Evolutionary conservation across 225 moss, liverwort and hornwort genomes (phyloP), one percentile per base, ranked within the genome.

Genomic region (Asterella californica): DNA sequence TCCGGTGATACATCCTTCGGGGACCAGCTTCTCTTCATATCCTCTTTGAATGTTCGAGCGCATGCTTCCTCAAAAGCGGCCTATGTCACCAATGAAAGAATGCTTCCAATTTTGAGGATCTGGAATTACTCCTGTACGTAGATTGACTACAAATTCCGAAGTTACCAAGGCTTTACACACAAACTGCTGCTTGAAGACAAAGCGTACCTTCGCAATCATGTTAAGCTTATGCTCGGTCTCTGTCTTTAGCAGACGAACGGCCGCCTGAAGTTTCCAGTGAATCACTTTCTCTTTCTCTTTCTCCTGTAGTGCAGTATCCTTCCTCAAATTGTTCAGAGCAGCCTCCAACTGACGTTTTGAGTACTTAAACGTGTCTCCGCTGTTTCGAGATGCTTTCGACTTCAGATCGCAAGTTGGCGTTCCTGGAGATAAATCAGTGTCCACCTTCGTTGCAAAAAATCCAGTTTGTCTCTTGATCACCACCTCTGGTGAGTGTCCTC

Each of bases 261-360:
- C 82, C 21, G 82, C 82, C 67, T 82, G 82, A 0, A 82, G 68
- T 61, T 82, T 82, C 82, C 76, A 82, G 76, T 76, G 76, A 33
- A 82, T 37, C 38, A 34, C 45, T 46, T 77, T 82, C 30, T 81
- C 81, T 46, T 77, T 82, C 30, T 81, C 81, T 36, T 50, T 74
- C 27, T 82, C 82, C 34, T 76, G 64, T 1, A 52, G 68, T 11
- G 57, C 68, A 70, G 62, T 29, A 50, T 77, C 70, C 3, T 38
- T 66, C 42, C 75, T 82, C 49, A 81, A 25, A 27, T 64, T 75
- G 45, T 75, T 47, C 4, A 81, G 81, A 32, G 74, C 74, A 25
- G 66, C 60, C 17, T 73, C 64, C 49, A 81, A 3, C 27, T 81
- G 75, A 36, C 62, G 64, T 34, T 53, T 22, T 24, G 74, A 71